Evolutionary conservation across 2,329 filamentous ascomycete genomes (phyloP), one percentile per base, ranked within the genome.

Genomic region (Aureobasidium uvarum): DNA sequence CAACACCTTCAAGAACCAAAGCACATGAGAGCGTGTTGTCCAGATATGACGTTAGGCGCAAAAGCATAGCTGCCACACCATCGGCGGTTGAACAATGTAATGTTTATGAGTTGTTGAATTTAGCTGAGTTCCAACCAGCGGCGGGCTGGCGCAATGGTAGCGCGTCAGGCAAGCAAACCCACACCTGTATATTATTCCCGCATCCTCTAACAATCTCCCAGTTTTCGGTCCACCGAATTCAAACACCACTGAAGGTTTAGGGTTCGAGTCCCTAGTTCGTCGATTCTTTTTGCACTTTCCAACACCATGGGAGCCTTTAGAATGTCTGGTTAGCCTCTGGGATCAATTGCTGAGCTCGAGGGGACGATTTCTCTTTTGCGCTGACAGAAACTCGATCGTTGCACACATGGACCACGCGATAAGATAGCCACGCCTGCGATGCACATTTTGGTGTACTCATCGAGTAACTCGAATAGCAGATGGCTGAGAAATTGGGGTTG

Each of bases 251-350:
- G 54, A 58, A 58, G 54, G 54, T 25, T 58, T n/a, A 25, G 54
- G 23, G 54, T 58, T 58, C 54, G 54, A 58, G 54, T 58, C 54
- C 23, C 54, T 25, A n/a, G 54, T 58, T 20, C 23, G 25, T 58
- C 54, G 54, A n/a, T 33, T 43, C 38, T 23, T 56, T 58, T 58
- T 54, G 51, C 51, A 33, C 51, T 46, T 45, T 46, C n/a, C 6
- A 10, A 43, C 41, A 6, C 18, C 16, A 5, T 8, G 20, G 41
- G 41, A 43, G 4, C 5, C 5, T 16, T 18, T 14, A 18, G 38
- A 6, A 6, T 6, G 38, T 41, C 16, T 41, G 14, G 4, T 18
- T 41, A 41, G 38, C 38, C 38, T 41, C 38, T 41, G 38, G 38
- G 4, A 39, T 39, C 5, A 39, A 10, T 18, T 16, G 13, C 13